A percentile compares a stretch with the other conserved stretches of the same genome.
phyloP scores from a whole-genome alignment of 1,139 yeast species.

The Candida frijolesensis region DNA sequence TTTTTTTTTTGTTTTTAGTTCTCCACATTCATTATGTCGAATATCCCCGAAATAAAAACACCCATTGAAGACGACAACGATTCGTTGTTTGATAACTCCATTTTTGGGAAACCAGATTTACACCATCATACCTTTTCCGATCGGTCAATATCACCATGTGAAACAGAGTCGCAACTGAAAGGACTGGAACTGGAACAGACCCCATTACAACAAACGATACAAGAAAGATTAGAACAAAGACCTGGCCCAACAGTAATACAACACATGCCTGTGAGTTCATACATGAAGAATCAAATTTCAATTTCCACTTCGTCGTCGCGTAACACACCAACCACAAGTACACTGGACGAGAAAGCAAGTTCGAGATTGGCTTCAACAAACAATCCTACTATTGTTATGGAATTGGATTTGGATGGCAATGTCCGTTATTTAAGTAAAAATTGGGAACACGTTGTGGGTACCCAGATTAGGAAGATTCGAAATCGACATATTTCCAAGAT shows the following conservation, averaged over 20 bases:
- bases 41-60: neutral
- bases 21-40: neutral
- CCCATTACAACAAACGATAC: slow-evolving; percentile 6
- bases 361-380: slow-evolving; percentile 59
- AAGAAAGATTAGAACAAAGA: slow-evolving; percentile 2
- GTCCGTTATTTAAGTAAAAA: slow-evolving; percentile 73
- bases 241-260: slow-evolving; percentile 8
- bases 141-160: slow-evolving; percentile 24
- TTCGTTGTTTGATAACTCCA: neutral
- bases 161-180: slow-evolving; percentile 11
- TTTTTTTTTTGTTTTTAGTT: neutral
- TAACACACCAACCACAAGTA: neutral
- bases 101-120: slow-evolving; percentile 1
- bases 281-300: neutral
- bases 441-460: slow-evolving; percentile 80
- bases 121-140: slow-evolving; percentile 12
- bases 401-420: slow-evolving; percentile 75
- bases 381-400: slow-evolving; percentile 84
- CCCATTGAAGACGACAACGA: neutral
- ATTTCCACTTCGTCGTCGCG: neutral
- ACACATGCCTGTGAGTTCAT: slow-evolving; percentile 3
- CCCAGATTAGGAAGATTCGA: slow-evolving; percentile 55
- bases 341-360: slow-evolving; percentile 50
- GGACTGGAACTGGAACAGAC: neutral
- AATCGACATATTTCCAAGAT: slow-evolving; percentile 64